phyloP scores from a whole-genome alignment of 108 stramenopile genomes.

The Fragilariopsis cylindrus region DNA sequence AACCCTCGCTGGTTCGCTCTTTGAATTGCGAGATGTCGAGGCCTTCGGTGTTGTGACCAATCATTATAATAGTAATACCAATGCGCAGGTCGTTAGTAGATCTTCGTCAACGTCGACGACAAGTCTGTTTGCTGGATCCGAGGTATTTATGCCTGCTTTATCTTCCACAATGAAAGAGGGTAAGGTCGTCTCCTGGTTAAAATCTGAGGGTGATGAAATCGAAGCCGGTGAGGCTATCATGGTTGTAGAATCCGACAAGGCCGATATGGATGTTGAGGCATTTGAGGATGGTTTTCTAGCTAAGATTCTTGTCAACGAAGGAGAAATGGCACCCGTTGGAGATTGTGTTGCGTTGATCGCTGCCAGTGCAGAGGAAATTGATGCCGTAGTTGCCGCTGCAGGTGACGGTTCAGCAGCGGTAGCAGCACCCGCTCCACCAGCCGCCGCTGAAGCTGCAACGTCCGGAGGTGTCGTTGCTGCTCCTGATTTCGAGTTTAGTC shows the following conservation, averaged over 20 bases:
- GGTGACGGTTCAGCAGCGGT: conserved; percentile 40
- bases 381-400: conserved; percentile 50
- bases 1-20: too few species aligned
- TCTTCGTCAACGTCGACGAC: conserved; percentile 11
- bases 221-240: conserved; percentile 88
- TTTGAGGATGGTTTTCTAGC: conserved; percentile 90
- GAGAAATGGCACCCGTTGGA: conserved; percentile 83
- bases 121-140: conserved; percentile 54
- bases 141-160: conserved; percentile 95
- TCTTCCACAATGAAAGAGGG: conserved; percentile 98
- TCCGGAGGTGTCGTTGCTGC: conserved; percentile 47
- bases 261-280: conserved; percentile 90
- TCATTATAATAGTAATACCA: conserved; percentile 1
- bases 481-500: conserved; percentile 76
- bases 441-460: conserved; percentile 13
- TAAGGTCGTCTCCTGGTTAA: conserved; percentile 93
- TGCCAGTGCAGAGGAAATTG: conserved; percentile 62
- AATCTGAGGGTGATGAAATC: conserved; percentile 90
- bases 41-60: conserved; percentile 29
- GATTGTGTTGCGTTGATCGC: conserved; percentile 82
- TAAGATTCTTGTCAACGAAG: conserved; percentile 82
- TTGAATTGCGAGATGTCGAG: conserved; percentile 11
- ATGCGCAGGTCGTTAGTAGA: conserved; percentile 25
- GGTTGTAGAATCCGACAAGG: conserved; percentile 92
- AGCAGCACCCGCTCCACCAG: conserved; percentile 21